Percentiles rank a stretch among this genome's conserved stretches.
Conservation (phyloP, 1,284 basidiomycete genomes). For the Leccinum fallax region DNA sequence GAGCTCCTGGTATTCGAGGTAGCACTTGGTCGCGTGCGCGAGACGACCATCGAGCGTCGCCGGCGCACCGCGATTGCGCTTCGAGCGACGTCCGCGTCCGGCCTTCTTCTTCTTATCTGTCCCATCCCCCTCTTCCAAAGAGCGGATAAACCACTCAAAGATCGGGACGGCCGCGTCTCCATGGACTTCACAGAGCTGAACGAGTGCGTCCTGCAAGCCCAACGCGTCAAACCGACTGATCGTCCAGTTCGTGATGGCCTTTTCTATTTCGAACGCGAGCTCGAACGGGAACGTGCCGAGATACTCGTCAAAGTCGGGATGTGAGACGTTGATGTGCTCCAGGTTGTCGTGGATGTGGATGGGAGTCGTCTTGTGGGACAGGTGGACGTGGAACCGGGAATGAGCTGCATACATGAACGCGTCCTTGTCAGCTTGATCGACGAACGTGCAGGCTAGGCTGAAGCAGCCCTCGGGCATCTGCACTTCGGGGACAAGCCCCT, state of each 20-base stretch:
- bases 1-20: constrained; percentile 29
- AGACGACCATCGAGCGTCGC: constrained; percentile 24
- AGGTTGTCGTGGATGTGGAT: constrained; percentile 20
- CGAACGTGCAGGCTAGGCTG: constrained; percentile 34
- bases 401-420: constrained; percentile 33
- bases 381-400: constrained; percentile 28
- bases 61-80: neutral
- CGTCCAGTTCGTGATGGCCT: constrained; percentile 34
- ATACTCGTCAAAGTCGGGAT: constrained; percentile 20
- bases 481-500: constrained; percentile 30
- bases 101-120: neutral
- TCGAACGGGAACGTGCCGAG: constrained; percentile 36
- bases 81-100: neutral
- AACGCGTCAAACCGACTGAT: constrained; percentile 29
- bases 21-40: constrained; percentile 23
- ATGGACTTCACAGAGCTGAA: constrained; percentile 21
- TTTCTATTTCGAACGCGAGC: constrained; percentile 44
- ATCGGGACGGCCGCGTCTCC: constrained; percentile 29
- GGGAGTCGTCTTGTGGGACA: neutral
- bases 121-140: constrained; percentile 23
- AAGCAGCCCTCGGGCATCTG: constrained; percentile 35
- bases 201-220: constrained; percentile 24
- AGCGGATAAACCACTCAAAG: constrained; percentile 33
- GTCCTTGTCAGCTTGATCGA: constrained; percentile 22
- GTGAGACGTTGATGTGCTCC: neutral